Evolutionary conservation across 2,329 filamentous ascomycete species (phyloP).

Genomic region (Ilyonectria sp.): DNA sequence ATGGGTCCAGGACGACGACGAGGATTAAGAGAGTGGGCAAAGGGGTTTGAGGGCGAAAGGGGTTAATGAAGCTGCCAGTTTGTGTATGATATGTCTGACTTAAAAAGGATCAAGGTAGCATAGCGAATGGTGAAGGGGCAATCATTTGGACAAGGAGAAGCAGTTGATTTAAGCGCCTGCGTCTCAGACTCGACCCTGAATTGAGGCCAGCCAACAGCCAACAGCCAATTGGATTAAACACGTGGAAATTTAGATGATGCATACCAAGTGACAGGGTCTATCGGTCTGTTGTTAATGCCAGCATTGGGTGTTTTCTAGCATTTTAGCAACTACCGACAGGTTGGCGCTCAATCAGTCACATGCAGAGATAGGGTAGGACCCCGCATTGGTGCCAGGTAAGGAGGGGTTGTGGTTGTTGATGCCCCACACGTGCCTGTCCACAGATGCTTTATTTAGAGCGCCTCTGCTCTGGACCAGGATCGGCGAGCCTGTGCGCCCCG

Average conservation of each 20-base stretch:
- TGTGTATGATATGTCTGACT: conserved; percentile 24
- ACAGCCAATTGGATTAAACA: neutral
- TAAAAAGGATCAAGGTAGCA: conserved; percentile 13
- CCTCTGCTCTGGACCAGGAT: neutral
- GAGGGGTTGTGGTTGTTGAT: conserved; percentile 21
- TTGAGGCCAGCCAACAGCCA: neutral
- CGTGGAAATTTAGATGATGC: neutral
- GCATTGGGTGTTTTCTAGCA: neutral
- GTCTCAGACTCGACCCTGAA: neutral
- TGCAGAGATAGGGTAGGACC: conserved; percentile 16
- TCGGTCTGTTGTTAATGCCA: neutral
- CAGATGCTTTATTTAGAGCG: conserved; percentile 26
- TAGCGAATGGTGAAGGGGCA: conserved; percentile 5
- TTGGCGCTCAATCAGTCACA: conserved; percentile 10
- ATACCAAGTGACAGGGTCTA: neutral
- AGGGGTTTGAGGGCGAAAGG: conserved; percentile 5
- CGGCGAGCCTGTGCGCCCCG: neutral
- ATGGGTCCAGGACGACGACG: conserved; percentile 60
- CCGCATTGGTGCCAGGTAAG: conserved; percentile 16
- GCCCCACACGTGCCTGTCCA: conserved; percentile 20
- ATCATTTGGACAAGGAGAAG: neutral
- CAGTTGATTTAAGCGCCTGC: neutral
- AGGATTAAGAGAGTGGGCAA: conserved; percentile 24
- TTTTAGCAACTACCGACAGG: conserved; percentile 9
- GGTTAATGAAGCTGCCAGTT: conserved; percentile 12